These are phyloP conservation scores for Plantago ovata DNA, from an alignment of 257 asterid species.

Conservation along the genomic window DNA sequence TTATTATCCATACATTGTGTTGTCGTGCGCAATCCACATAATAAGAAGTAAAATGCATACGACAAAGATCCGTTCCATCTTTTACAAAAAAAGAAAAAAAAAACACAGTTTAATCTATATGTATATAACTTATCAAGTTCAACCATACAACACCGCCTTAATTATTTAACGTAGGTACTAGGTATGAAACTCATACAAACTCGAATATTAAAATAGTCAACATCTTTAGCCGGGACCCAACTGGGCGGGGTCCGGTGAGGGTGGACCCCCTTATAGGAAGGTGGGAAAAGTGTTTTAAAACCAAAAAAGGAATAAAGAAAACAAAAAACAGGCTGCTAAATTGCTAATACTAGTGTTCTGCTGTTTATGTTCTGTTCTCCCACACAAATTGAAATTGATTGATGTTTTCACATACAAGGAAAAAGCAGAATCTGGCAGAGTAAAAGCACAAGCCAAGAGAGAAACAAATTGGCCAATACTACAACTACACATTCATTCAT, in stretches of 20 bases:
- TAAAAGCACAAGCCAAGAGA: background rate
- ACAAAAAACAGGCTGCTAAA: constrained; percentile 20
- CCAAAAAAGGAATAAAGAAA: background rate
- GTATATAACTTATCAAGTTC: no score
- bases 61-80: no score
- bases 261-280: constrained; percentile 29
- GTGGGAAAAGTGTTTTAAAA: constrained; percentile 22
- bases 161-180: no score
- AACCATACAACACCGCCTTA: no score
- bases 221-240: constrained; percentile 31
- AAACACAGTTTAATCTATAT: no score
- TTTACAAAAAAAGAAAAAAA: no score
- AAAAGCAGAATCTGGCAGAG: constrained; percentile 17
- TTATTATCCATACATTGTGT: no score
- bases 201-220: background rate
- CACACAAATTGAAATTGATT: background rate
- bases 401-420: constrained; percentile 14
- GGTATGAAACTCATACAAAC: constrained; percentile 17
- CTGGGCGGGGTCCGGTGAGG: background rate
- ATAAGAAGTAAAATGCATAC: no score
- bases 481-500: no score
- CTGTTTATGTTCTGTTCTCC: no score
- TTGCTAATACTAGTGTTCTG: constrained; percentile 3
- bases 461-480: no score
- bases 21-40: no score